These are phyloP conservation scores for Geotrichum bryndzae DNA, from an alignment of 1,139 yeast genomes.

Conservation along the genomic window DNA sequence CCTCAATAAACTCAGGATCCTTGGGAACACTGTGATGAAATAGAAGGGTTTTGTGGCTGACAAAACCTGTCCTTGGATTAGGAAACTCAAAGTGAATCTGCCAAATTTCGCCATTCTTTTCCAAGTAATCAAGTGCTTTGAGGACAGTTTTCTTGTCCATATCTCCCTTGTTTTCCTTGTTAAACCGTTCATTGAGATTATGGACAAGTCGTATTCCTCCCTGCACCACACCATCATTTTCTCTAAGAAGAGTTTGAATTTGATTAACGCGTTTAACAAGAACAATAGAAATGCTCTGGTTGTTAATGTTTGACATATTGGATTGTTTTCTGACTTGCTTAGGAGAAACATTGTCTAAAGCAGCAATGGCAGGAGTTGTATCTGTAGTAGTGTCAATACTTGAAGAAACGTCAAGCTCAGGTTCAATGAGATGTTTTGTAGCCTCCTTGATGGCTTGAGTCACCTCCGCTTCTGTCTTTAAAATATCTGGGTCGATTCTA, in stretches of 20 bases:
- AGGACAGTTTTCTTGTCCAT: slow-evolving; percentile 35
- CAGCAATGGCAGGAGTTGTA: neutral
- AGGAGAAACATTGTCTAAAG: neutral
- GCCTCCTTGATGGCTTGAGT: slow-evolving; percentile 8
- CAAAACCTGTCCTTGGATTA: slow-evolving; percentile 18
- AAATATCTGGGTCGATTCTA: neutral
- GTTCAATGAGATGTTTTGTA: neutral
- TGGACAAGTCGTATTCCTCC: slow-evolving; percentile 27
- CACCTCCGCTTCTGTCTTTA: slow-evolving; percentile 1
- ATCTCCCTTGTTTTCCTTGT: slow-evolving; percentile 23
- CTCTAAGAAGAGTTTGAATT: slow-evolving; percentile 30
- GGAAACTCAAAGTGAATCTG: slow-evolving; percentile 22
- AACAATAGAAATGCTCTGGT: slow-evolving; percentile 5
- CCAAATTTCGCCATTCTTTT: slow-evolving; percentile 25
- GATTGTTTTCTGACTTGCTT: neutral
- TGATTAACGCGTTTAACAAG: slow-evolving; percentile 30
- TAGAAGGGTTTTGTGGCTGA: slow-evolving; percentile 21
- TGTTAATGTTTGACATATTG: neutral
- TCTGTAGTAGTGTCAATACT: neutral
- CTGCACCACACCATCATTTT: slow-evolving; percentile 34
- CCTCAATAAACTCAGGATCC: slow-evolving; percentile 18
- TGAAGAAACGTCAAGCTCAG: neutral
- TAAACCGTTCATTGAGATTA: slow-evolving; percentile 25
- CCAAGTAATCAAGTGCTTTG: slow-evolving; percentile 27
- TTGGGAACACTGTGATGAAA: slow-evolving; percentile 21